Conservation (phyloP, 2,329 filamentous ascomycete species). For the Diaporthe caulivora region DNA sequence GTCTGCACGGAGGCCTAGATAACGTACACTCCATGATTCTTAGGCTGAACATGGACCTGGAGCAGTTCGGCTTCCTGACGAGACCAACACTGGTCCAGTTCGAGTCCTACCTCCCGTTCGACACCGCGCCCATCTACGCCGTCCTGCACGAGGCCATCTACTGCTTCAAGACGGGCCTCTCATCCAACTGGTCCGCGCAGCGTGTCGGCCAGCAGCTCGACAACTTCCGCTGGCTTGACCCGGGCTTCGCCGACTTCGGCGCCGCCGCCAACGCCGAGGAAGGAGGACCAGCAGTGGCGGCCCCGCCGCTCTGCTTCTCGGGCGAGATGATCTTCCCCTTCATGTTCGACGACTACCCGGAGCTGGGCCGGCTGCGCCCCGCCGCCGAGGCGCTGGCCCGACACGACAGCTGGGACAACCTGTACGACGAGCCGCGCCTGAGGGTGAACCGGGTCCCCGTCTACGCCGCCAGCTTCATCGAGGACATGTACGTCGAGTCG, state of each 20-base stretch:
- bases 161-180: constrained; percentile 73
- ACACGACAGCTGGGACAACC: constrained; percentile 68
- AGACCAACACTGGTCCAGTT: constrained; percentile 76
- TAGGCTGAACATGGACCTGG: constrained; percentile 78
- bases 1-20: constrained; percentile 83
- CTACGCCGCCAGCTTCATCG: constrained; percentile 74
- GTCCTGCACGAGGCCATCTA: constrained; percentile 91
- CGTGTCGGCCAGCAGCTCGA: constrained; percentile 66
- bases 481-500: constrained; percentile 82
- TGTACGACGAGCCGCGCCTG: constrained; percentile 74
- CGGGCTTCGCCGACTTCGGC: constrained; percentile 53
- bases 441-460: constrained; percentile 74
- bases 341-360: constrained; percentile 84
- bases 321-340: constrained; percentile 94
- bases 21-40: constrained; percentile 80
- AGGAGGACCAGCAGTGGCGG: constrained; percentile 40
- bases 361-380: constrained; percentile 76
- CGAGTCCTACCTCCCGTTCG: constrained; percentile 77
- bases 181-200: constrained; percentile 82
- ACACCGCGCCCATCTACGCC: constrained; percentile 85
- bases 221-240: constrained; percentile 65
- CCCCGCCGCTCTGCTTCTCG: constrained; percentile 78
- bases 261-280: constrained; percentile 44
- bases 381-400: constrained; percentile 77
- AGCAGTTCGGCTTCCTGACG: constrained; percentile 81